These are phyloP conservation scores for Glycine tomentella DNA, from an alignment of 306 rosid species.

Conservation along the genomic window DNA sequence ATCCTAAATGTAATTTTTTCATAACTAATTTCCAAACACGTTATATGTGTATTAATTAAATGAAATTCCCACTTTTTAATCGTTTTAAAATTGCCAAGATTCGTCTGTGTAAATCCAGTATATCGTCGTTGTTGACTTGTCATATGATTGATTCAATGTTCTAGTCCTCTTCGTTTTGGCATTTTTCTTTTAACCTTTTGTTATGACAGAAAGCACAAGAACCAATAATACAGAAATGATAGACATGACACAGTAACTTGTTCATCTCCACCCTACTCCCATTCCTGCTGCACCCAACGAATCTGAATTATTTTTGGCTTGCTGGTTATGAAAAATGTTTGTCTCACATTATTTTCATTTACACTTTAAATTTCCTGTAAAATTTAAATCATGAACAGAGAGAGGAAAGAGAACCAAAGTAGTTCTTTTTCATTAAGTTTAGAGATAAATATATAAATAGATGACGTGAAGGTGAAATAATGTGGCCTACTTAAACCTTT, in stretches of 20 bases:
- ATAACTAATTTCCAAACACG: not conserved
- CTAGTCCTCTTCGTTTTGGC: conserved; percentile 9
- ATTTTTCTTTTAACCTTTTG: conserved; percentile 3
- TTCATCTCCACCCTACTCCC: not conserved
- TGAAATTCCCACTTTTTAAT: conserved; percentile 17
- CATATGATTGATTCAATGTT: not conserved
- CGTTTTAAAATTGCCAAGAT: not conserved
- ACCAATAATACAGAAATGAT: conserved; percentile 1
- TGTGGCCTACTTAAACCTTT: not conserved
- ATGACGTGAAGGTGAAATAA: not conserved
- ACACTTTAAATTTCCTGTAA: not conserved
- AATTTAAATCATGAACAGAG: not conserved
- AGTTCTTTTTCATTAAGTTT: not conserved
- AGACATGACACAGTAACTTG: not conserved
- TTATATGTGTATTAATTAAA: conserved; percentile 28
- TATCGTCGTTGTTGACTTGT: not conserved
- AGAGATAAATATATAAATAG: not conserved
- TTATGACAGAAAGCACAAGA: not conserved
- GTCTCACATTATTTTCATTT: not conserved
- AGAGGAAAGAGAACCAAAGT: not conserved
- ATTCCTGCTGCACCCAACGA: not conserved
- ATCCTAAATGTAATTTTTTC: not conserved
- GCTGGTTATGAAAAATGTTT: not conserved
- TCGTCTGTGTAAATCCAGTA: conserved; percentile 6
- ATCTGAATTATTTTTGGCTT: not conserved